Evolutionary conservation across 176 grass and related monocot species (phyloP).

Genomic region (Oryza australiensis): DNA sequence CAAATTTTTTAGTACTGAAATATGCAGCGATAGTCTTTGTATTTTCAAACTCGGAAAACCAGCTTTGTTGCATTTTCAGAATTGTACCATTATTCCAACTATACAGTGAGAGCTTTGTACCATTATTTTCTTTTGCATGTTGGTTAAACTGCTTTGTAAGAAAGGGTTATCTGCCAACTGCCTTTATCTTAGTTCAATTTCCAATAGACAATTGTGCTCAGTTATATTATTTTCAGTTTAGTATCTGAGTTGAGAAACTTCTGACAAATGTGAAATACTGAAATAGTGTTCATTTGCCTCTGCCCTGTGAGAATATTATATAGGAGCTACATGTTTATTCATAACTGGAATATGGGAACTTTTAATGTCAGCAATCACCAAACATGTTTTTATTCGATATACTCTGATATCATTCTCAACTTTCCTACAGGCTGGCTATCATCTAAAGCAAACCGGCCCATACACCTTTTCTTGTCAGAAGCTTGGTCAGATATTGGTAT

Average conservation of each 20-base stretch:
- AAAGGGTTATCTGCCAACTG: conserved; percentile 7
- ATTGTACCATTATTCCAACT: no score
- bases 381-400: conserved; percentile 35
- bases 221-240: neutral
- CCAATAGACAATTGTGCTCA: neutral
- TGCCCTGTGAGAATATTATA: neutral
- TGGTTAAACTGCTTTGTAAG: conserved; percentile 10
- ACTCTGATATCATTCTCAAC: conserved; percentile 32
- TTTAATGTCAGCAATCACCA: conserved; percentile 11
- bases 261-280: neutral
- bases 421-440: conserved; percentile 66
- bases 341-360: neutral
- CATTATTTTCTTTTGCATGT: no score
- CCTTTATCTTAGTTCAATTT: neutral
- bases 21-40: no score
- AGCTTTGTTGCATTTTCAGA: no score
- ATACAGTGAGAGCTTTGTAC: no score
- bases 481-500: conserved; percentile 75
- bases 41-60: no score
- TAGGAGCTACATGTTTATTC: conserved; percentile 14
- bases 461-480: conserved; percentile 83
- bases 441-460: conserved; percentile 71
- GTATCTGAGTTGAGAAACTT: neutral
- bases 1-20: no score
- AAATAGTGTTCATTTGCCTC: neutral